Conservation (phyloP, 371 early-diverging fungal species). For the Thermomucor indicae-seudaticae region DNA sequence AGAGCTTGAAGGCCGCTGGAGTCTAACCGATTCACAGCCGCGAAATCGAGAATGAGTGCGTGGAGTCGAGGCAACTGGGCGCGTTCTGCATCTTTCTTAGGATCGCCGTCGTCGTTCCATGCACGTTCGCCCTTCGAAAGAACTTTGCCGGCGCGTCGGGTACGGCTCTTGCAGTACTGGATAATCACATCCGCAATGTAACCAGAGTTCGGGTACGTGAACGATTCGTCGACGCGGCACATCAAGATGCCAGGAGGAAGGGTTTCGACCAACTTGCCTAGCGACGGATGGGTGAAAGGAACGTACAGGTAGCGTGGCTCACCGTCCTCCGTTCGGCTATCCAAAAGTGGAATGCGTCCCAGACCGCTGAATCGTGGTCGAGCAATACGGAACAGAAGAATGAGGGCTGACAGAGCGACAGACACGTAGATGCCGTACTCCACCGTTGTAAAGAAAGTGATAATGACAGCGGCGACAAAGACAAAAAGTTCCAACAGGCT, state of each 20-base stretch:
- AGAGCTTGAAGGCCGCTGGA: slow-evolving; percentile 62
- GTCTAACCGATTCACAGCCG: slow-evolving; percentile 59
- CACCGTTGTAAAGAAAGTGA: slow-evolving; percentile 67
- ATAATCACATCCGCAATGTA: slow-evolving; percentile 46
- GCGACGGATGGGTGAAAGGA: slow-evolving; percentile 31
- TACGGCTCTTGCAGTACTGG: slow-evolving; percentile 26
- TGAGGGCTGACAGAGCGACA: slow-evolving; percentile 56
- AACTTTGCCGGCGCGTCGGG: slow-evolving; percentile 17
- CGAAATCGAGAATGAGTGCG: slow-evolving; percentile 64
- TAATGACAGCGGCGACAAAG: slow-evolving; percentile 48
- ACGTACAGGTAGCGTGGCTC: slow-evolving; percentile 36
- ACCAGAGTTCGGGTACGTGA: slow-evolving; percentile 67
- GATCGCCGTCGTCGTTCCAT: slow-evolving; percentile 43
- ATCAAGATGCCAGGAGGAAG: slow-evolving; percentile 57
- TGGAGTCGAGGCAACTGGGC: slow-evolving; percentile 39
- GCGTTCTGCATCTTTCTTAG: slow-evolving; percentile 16
- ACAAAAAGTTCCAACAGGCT: slow-evolving; percentile 52
- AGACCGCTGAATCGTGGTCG: slow-evolving; percentile 54
- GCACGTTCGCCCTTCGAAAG: slow-evolving; percentile 32
- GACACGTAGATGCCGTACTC: slow-evolving; percentile 70
- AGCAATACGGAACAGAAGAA: slow-evolving; percentile 69
- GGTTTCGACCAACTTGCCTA: slow-evolving; percentile 26
- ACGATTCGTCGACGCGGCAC: slow-evolving; percentile 56
- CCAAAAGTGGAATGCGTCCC: slow-evolving; percentile 31
- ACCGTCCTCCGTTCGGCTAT: slow-evolving; percentile 5